These are phyloP conservation scores for Astragalus membranaceus DNA, from an alignment of 306 rosid genomes.

Conservation along the genomic window DNA sequence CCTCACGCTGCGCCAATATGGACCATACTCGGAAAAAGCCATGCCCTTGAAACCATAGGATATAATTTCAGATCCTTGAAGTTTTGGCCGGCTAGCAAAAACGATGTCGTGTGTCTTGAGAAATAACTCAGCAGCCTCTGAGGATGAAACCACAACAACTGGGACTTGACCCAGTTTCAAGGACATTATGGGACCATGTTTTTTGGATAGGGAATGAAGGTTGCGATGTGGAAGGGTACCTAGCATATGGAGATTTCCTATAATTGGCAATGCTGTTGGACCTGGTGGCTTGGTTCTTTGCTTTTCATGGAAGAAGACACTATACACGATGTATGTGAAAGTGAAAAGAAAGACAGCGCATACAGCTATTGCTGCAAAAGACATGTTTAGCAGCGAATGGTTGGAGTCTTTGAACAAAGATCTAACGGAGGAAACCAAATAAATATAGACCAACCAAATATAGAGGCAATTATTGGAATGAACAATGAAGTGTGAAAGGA, in stretches of 20 bases:
- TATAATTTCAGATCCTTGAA: not conserved
- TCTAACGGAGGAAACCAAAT: too few species aligned
- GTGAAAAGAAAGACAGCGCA: too few species aligned
- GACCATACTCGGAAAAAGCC: conserved; percentile 4
- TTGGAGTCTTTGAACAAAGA: too few species aligned
- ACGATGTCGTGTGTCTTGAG: conserved; percentile 32
- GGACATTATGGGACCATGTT: conserved; percentile 29
- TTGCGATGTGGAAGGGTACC: conserved; percentile 24
- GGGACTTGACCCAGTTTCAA: conserved; percentile 16
- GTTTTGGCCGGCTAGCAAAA: not conserved
- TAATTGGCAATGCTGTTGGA: conserved; percentile 23
- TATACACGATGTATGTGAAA: too few species aligned
- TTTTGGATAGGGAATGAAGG: conserved; percentile 21
- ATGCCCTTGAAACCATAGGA: conserved; percentile 4
- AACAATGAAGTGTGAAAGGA: too few species aligned
- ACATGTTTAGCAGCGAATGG: too few species aligned
- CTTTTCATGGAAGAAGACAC: too few species aligned
- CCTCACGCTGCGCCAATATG: conserved; percentile 34
- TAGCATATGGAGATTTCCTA: conserved; percentile 37
- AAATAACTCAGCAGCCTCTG: conserved; percentile 34
- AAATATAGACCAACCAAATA: too few species aligned
- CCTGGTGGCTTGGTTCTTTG: conserved; percentile 25
- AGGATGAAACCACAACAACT: conserved; percentile 12
- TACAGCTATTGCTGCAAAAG: too few species aligned
- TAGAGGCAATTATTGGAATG: too few species aligned